Base-by-base conservation (phyloP, 306 rosid species). In the Cucurbita ficifolia region DNA sequence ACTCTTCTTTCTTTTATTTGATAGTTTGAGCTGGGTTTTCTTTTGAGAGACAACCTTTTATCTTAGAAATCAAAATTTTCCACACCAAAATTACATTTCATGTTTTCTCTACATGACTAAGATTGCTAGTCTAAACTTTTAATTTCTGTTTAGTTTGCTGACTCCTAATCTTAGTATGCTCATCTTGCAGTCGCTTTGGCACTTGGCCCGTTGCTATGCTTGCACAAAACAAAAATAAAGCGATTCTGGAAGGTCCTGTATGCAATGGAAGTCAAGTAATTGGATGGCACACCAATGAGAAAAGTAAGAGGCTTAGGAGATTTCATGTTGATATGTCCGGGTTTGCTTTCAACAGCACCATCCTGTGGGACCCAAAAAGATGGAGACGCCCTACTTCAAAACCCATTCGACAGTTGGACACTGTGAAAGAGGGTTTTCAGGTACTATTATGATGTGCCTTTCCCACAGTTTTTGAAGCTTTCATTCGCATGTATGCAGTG, bases 251-350 rank as follows among this genome's bases (percentile, higher is more conserved):
- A 87, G 99, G 99, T 80, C 95, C 99, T 1, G 92, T 88, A 10
- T 95, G 99, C 85, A 91, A 95, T 75, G 90, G 90, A 53, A 91
- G 89, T 80, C 96, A 84, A 89, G 96, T 95, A 81, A 76, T 83
- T 76, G 99, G 99, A 72, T 95, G 99, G 99, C 96, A 91, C 78
- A 95, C 99, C 35, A 95, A 95, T 78, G 96, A 89, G 85, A 95
- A 84, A 83, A 91, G 96, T 74, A 89, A 84, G 82, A 86, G 87
- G 80, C 89, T 95, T 38, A 87, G 96, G 7, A 86, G 99, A 87
- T 95, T 95, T 84, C 99, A 95, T 79, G 97, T 95, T 81, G 99
- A 95, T 80, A 95, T 95, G 99, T 89, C 99, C 16, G 99, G 99
- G 56, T 95, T 95, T 86, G 99, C 97, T 79, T 91, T 95, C 83